These are phyloP conservation scores for Cymbopogon flexuosus DNA, from an alignment of 202 grass and related monocot species.

Conservation along the genomic window DNA sequence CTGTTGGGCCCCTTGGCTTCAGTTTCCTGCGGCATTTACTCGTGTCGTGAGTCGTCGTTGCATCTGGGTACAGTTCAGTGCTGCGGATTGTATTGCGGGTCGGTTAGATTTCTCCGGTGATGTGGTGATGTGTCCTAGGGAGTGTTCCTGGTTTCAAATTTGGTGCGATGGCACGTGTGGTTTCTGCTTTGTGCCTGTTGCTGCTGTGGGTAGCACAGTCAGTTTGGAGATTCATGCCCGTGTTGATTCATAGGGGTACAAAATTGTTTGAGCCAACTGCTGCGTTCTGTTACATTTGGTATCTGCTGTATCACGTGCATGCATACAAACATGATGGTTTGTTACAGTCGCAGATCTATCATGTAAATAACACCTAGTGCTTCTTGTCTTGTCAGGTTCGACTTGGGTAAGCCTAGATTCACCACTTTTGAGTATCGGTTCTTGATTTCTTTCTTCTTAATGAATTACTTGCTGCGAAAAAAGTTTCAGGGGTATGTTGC, in stretches of 20 bases:
- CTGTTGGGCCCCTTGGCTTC: not conserved
- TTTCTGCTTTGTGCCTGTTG: not conserved
- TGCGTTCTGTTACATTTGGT: not conserved
- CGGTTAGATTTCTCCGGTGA: not conserved
- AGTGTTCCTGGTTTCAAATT: not conserved
- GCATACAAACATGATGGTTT: not conserved
- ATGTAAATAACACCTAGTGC: not conserved
- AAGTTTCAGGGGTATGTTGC: not conserved
- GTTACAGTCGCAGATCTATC: not conserved
- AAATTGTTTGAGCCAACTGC: not conserved
- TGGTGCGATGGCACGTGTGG: not conserved
- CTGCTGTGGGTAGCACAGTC: not conserved
- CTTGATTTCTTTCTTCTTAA: not conserved
- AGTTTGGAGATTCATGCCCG: not conserved
- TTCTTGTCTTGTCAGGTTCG: not conserved
- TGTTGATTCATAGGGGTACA: not conserved
- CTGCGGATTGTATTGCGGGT: not conserved
- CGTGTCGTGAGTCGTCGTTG: not conserved
- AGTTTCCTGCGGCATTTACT: not conserved
- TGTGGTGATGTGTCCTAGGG: not conserved
- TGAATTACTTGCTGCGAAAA: not conserved
- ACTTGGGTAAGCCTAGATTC: not conserved
- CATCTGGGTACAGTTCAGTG: not conserved
- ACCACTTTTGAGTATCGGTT: not conserved
- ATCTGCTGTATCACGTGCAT: not conserved